Base-by-base conservation (phyloP, 106 monocot genomes). In the Dioscorea zingiberensis region DNA sequence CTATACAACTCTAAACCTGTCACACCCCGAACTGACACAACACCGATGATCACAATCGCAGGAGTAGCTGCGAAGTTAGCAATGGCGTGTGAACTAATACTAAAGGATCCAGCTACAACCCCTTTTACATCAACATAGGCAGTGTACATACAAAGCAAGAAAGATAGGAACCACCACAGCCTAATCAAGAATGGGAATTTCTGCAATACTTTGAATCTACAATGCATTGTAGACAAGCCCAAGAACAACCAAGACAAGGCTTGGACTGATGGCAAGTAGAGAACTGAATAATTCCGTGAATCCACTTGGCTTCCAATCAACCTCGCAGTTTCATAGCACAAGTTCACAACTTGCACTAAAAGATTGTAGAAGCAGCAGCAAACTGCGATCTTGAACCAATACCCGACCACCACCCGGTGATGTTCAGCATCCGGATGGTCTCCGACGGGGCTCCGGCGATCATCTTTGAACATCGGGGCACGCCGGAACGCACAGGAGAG, bases 141-240 rank as follows among this genome's bases (percentile, higher is more conserved):
- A 49, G 55, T 75, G 21, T 65, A 84, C 15, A 80, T 27, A 64
- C 81, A 84, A 17, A 94, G 60, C 15, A 64, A 26, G 44, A 84
- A 86, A 3, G 86, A 84, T 7, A 73, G 26, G 19, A 72, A 38
- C 89, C 85, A 86, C 86, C 86, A 94, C 14, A 84, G 3, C 38
- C 94, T 78, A 46, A 78, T 22, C 60, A 86, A 63, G 11, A 77
- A 63, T 3, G 86, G 83, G 49, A 86, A 79, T 72, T 63, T 86
- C 59, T 13, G 69, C 54, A 46, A 53, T 16, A 48, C 71, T 15
- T 64, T 67, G 46, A 66, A 59, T 55, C 66, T 79, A 65, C 76
- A 81, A 26, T 69, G 65, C 12, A 81, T 6, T 4, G 54, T 81
- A 11, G 63, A 67, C 19, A 77, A 75, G 27, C 58, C 59, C 18